Base-by-base conservation (phyloP, 345 rosid species). In the Citrus sp. region DNA sequence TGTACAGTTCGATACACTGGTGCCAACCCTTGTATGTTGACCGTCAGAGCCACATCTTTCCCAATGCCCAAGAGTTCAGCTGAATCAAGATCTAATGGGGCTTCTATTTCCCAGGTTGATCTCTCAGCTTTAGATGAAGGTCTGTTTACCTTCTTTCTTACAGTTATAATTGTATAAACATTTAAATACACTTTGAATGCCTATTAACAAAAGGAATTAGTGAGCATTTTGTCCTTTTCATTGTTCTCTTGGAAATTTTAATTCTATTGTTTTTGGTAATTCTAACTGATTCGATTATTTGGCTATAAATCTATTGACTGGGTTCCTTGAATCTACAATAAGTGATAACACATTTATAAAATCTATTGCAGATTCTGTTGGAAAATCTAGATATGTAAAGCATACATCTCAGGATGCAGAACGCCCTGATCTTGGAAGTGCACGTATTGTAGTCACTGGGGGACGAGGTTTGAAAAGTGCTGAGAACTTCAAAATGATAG, bases 381-480 rank as follows among this genome's bases (percentile, higher is more conserved):
- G 90, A 37, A 96, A 80, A 81, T 94, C 98, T 76, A 89, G 92
- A 82, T 94, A 87, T 8, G 82, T 94, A 71, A 86, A 85, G 73
- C 89, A 79, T 70, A 85, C 94, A 75, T 86, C 94, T 63, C 95
- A 92, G 84, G 94, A 92, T 78, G 83, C 93, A 37, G 99, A 92
- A 65, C 94, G 92, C 51, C 99, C 99, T 84, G 99, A 96, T 87
- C 97, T 96, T 80, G 98, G 92, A 81, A 92, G 90, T 89, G 97
- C 99, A 73, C 87, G 86, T 1, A 77, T 94, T 78, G 99, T 96
- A 75, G 84, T 96, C 77, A 92, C 98, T 16, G 99, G 98, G 8
- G 99, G 99, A 13, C 88, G 99, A 55, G 98, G 89, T 21, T 83
- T 96, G 80, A 96, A 92, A 87, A 96, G 89, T 83, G 88, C 91